Evolutionary conservation across 768 basidiomycete genomes (phyloP).

Genomic region (Hysterangium stoloniferum): DNA sequence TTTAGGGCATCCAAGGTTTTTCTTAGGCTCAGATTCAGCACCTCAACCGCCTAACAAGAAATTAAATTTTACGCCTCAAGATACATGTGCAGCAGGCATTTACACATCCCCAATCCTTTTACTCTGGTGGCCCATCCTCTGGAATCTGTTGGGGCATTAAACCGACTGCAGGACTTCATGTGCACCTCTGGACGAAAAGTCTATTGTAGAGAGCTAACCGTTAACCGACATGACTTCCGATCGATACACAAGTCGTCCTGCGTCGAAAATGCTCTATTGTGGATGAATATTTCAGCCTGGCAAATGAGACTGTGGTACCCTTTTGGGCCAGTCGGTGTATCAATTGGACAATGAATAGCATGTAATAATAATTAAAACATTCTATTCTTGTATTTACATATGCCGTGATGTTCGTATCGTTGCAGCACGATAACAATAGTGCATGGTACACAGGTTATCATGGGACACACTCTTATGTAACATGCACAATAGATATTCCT

Average conservation of each 20-base stretch:
- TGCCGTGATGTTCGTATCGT: too few species aligned
- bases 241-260: slow-evolving; percentile 18
- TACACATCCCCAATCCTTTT: slow-evolving; percentile 92
- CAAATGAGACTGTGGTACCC: slow-evolving; percentile 26
- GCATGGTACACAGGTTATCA: too few species aligned
- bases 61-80: slow-evolving; percentile 57
- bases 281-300: slow-evolving; percentile 13
- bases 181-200: slow-evolving; percentile 73
- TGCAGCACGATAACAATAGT: too few species aligned
- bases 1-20: slow-evolving; percentile 86
- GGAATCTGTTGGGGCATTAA: slow-evolving; percentile 81
- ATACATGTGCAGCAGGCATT: slow-evolving; percentile 90
- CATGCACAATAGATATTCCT: too few species aligned
- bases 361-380: too few species aligned
- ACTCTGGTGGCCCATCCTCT: slow-evolving; percentile 80
- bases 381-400: too few species aligned
- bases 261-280: slow-evolving; percentile 20
- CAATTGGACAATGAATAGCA: slow-evolving; percentile 24
- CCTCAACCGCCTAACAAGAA: slow-evolving; percentile 74
- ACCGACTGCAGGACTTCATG: slow-evolving; percentile 74
- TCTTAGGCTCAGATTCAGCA: slow-evolving; percentile 97
- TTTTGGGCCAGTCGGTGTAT: slow-evolving; percentile 35
- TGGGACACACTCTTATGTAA: too few species aligned
- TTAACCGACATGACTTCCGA: too few species aligned
- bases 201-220: slow-evolving; percentile 38